Percentiles rank a stretch among this genome's conserved stretches.
These are phyloP conservation scores for Takashimella tepidaria DNA, from an alignment of 1,284 basidiomycete genomes.

Conservation along the genomic window DNA sequence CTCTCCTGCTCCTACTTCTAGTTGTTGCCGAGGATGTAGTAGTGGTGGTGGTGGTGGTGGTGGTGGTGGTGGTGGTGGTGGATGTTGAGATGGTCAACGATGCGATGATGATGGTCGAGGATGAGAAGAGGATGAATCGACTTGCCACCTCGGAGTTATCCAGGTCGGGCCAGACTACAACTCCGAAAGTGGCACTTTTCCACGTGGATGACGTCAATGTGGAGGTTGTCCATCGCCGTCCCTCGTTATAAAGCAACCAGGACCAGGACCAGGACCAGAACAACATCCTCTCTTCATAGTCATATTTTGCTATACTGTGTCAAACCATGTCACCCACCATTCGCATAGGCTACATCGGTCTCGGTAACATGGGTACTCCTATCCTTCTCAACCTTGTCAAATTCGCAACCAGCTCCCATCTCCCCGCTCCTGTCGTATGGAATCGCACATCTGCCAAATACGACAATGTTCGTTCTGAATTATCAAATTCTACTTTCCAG, in stretches of 20 bases:
- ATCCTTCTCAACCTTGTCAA: conserved; percentile 27
- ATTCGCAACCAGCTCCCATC: conserved; percentile 10
- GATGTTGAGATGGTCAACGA: background rate
- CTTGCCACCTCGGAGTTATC: background rate
- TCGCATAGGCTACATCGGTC: conserved; percentile 1
- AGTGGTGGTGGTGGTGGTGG: too few relatives aligned
- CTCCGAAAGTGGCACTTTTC: background rate
- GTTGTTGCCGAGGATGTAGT: too few relatives aligned
- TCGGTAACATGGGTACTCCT: conserved; percentile 30
- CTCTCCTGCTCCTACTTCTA: too few relatives aligned
- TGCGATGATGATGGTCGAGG: too few relatives aligned
- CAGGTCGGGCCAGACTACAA: background rate
- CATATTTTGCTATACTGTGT: too few relatives aligned
- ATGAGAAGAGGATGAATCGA: too few relatives aligned
- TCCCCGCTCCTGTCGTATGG: conserved; percentile 25
- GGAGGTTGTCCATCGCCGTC: background rate
- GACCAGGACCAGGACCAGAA: too few relatives aligned
- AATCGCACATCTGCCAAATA: conserved; percentile 35
- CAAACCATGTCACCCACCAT: too few relatives aligned
- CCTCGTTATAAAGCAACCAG: too few relatives aligned
- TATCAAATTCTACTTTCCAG: too few relatives aligned
- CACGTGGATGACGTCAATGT: background rate
- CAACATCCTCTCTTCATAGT: too few relatives aligned
- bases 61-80: too few relatives aligned
- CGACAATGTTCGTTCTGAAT: conserved; percentile 13